These are phyloP conservation scores for Kingdonia uniflora DNA, from an alignment of 164 flowering plant genomes.

Conservation along the genomic window DNA sequence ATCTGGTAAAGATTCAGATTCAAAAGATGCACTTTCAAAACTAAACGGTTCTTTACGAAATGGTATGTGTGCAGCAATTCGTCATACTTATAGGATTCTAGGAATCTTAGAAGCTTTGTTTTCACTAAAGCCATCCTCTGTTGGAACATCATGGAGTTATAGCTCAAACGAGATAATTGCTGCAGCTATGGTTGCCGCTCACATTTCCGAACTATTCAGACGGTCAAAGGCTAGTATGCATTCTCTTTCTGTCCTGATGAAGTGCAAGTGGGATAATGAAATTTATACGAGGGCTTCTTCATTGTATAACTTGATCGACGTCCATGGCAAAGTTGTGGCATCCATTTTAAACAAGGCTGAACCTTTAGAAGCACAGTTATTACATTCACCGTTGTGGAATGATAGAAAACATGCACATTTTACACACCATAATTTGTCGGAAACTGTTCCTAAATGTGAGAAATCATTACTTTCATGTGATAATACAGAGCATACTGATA, in stretches of 20 bases:
- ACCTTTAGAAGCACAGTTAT: constrained; percentile 67
- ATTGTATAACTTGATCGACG: constrained; percentile 75
- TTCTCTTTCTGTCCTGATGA: constrained; percentile 66
- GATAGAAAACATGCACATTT: constrained; percentile 24
- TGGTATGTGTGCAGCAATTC: constrained; percentile 58
- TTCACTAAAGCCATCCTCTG: constrained; percentile 78
- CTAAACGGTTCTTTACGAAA: constrained; percentile 41
- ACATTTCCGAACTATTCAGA: constrained; percentile 81
- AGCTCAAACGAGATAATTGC: constrained; percentile 95
- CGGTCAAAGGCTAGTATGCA: constrained; percentile 87
- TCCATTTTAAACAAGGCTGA: constrained; percentile 86
- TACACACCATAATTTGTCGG: constrained; percentile 21
- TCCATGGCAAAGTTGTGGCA: constrained; percentile 84
- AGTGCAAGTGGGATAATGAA: constrained; percentile 87
- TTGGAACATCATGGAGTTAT: constrained; percentile 89
- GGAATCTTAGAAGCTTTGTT: constrained; percentile 85
- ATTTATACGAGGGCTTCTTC: constrained; percentile 70
- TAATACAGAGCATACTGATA: constrained; percentile 20
- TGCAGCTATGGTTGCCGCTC: constrained; percentile 99
- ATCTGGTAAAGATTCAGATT: constrained; percentile 25
- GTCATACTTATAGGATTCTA: constrained; percentile 72
- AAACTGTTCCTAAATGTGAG: constrained; percentile 20
- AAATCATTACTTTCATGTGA: constrained; percentile 29
- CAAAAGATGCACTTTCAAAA: constrained; percentile 30
- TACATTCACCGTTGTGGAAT: constrained; percentile 44